Percentiles rank a stretch among this genome's conserved stretches.
These are phyloP conservation scores for Triangularia setosa DNA, from an alignment of 2,329 filamentous ascomycete species.

Conservation along the genomic window DNA sequence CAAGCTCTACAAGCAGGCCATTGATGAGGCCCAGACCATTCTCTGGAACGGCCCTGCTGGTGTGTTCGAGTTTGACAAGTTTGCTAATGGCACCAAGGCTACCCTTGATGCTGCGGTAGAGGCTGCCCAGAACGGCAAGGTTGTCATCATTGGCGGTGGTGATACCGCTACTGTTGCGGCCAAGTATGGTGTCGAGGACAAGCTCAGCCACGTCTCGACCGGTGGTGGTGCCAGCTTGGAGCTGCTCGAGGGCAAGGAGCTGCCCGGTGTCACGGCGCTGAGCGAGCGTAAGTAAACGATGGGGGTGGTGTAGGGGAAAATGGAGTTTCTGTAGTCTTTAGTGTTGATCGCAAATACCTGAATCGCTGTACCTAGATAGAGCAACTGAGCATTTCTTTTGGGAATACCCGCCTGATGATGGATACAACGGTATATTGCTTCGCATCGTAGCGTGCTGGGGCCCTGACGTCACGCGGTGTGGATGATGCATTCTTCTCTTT, in stretches of 20 bases:
- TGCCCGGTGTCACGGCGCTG: constrained; percentile 89
- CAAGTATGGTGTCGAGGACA: constrained; percentile 93
- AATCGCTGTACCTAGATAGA: neutral
- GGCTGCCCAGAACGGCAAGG: constrained; percentile 78
- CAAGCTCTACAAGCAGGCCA: constrained; percentile 82
- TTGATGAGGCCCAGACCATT: constrained; percentile 87
- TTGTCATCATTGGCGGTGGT: constrained; percentile 97
- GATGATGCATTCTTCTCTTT: neutral
- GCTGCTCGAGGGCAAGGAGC: constrained; percentile 94
- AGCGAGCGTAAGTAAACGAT: constrained; percentile 60
- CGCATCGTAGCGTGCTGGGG: neutral
- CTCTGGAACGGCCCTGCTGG: constrained; percentile 98
- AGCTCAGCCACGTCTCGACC: constrained; percentile 97
- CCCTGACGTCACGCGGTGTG: neutral
- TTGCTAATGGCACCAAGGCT: constrained; percentile 86
- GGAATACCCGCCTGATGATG: neutral
- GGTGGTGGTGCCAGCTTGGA: constrained; percentile 94
- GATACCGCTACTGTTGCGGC: constrained; percentile 97
- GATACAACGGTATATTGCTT: neutral
- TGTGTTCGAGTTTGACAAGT: constrained; percentile 96
- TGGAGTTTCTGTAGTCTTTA: neutral
- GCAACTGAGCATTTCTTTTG: neutral
- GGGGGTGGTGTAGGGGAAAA: neutral
- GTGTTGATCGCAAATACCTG: neutral
- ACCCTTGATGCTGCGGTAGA: constrained; percentile 85